Base-by-base conservation (phyloP, 148 eudicot species). In the Arctostaphylos glauca region DNA sequence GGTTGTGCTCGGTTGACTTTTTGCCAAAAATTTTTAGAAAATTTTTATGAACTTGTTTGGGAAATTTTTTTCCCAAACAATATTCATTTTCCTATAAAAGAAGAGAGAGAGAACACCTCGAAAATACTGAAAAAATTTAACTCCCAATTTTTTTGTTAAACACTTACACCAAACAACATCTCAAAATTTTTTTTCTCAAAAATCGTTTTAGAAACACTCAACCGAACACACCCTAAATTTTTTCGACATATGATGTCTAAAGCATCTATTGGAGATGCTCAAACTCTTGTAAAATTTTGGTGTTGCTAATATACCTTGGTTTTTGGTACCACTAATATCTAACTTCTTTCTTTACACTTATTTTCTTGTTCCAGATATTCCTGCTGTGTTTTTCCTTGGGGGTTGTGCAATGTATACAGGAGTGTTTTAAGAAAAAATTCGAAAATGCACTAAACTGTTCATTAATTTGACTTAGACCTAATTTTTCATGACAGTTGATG, bases 401-500 rank as follows among this genome's bases (percentile, higher is more conserved):
- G 9, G 4, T 31, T 77, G 3, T 77, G 79, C 21, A 13, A 54
- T 77, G 79, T 15, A 47, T 49, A 56, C 3, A 74, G 76, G 64
- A 84, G 60, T 38, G 13, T 52, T 68, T 54, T 50, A 43, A 53
- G 48, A n/a, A 19, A 68, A 53, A 10, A 14, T 71, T 7, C 8
- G 31, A 19, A 81, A 18, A 54, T 71, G 53, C 18, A 15, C 3
- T 50, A 72, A 19, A 6, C 31, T 71, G n/a, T 44, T 2, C 15
- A 16, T 55, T 67, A 2, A 46, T 79, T 25, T 60, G 10, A 41
- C 18, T 79, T 73, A 7, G 73, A 15, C 7, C 47, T 78, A 3
- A 23, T 77, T 86, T 55, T 46, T 2, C 16, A 47, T 52, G 72
- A 70, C 88, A 92, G 94, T 82, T 80, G 93, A 90, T 58, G 90